A percentile compares a stretch with the other conserved stretches of the same genome.
Evolutionary conservation across 139 green algal genomes (phyloP).

Genomic region (Chlorella sp.): DNA sequence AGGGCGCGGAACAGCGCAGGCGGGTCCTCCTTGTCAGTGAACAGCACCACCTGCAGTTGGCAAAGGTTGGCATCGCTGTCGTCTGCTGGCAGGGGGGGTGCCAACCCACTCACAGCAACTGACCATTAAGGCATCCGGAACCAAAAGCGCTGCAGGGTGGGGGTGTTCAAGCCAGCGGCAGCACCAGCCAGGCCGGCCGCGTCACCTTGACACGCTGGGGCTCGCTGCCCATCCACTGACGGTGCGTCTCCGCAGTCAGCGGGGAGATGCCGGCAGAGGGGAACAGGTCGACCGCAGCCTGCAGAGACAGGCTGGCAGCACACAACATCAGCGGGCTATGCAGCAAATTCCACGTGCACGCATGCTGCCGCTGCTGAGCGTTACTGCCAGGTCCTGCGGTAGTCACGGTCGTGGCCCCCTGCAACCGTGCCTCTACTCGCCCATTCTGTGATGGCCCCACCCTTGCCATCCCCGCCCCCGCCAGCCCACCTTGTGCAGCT

Average conservation of each 20-base stretch:
- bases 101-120: no score
- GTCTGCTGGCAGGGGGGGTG: no score
- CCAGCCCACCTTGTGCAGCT: conserved; percentile 30
- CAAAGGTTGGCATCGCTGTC: neutral
- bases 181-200: neutral
- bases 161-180: neutral
- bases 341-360: no score
- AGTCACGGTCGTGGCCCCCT: no score
- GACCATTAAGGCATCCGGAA: no score
- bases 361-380: no score
- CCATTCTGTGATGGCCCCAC: no score
- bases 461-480: no score
- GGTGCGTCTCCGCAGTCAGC: neutral
- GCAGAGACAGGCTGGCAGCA: neutral
- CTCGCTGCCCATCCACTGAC: neutral
- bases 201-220: conserved; percentile 1
- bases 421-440: no score
- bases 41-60: conserved; percentile 50
- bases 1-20: conserved; percentile 51
- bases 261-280: neutral
- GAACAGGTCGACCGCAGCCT: conserved; percentile 26
- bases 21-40: conserved; percentile 62
- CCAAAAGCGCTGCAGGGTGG: neutral
- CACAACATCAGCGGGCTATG: no score
- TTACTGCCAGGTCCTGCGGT: no score